Evolutionary conservation across 257 asterid genomes (phyloP), one percentile per base, ranked within the genome.

Genomic region (Paraleonurus japonicus): DNA sequence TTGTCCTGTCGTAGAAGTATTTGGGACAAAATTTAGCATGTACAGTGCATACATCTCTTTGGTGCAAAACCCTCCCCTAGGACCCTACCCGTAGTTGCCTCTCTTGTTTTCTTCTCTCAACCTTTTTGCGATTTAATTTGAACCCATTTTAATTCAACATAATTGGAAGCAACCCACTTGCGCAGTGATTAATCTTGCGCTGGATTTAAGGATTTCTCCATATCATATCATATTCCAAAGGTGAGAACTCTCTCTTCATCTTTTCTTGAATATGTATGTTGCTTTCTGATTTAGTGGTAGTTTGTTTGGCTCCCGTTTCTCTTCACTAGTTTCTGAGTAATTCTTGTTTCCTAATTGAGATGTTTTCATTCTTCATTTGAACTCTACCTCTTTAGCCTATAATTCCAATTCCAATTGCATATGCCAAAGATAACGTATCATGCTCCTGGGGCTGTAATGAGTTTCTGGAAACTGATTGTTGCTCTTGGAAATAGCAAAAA

Each of bases 61-160:
- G n/a, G n/a, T n/a, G 53, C 65, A 10, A 54, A 72, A 11, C 69
- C 79, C 74, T 39, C 24, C 76, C 28, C 28, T 26, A 26, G 28
- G 28, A 26, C 28, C 39, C 39, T 32, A 32, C 39, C 8, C 39
- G 5, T 6, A 32, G 8, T 63, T 23, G 4, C 61, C 20, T 27
- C 47, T 74, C 53, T 41, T 37, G 43, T 5, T 65, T 39, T 57
- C 26, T 22, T 32, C 60, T 53, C 50, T 65, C 54, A 62, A 26
- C 28, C n/a, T 43, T 60, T 23, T 67, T 61, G 17, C 20, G 3
- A 51, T 17, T 53, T 73, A 61, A 22, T 30, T 33, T 11, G 33
- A 37, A 30, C 72, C 75, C 75, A 26, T 60, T 54, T 61, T 47
- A 39, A 32, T 61, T 68, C 69, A 17, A 35, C 28, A 20, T 22